Evolutionary conservation across 2,329 filamentous ascomycete genomes (phyloP), one percentile per base, ranked within the genome.

Genomic region (Aspergillus glaucus): DNA sequence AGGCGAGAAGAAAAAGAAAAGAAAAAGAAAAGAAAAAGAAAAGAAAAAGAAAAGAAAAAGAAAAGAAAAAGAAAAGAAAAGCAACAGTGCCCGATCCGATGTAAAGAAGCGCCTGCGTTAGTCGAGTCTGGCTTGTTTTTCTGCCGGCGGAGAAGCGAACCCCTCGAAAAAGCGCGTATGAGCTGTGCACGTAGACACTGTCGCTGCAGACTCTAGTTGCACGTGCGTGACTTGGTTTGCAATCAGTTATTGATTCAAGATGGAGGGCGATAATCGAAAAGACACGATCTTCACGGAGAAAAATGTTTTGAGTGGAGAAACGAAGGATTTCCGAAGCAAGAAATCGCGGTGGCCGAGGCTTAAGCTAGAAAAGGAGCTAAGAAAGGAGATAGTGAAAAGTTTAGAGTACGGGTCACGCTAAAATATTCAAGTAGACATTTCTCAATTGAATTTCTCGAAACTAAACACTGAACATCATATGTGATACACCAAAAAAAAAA

Each of bases 71-170:
- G 37, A 40, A 21, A 40, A 21, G 10, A 19, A 40, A 21, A 19
- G 17, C 17, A 4, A 30, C 10, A 30, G 26, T 30, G 26, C 26
- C 19, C 36, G 36, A 17, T 39, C 10, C 17, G 43, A 36, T 17
- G 19, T 19, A 17, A 45, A 45, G 12, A 45, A n/a, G 43, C 28
- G 19, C 43, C 32, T 28, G 30, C 39, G 41, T 28, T 26, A 28
- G 21, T 43, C 26, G 26, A 30, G 26, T n/a, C 49, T 43, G 10
- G 43, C 45, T 51, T 54, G 53, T 53, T 59, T 59, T 61, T 59
- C 58, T 60, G 58, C 58, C 58, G 56, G 57, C 49, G 53, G 37
- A 40, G 37, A 40, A 40, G 6, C 17, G 19, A 40, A 22, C 34
- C 34, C 34, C 34, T 37, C 34, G 34, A 37, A 30, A 28, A 30